These are phyloP conservation scores for Capsicum baccatum DNA, from an alignment of 257 asterid species.

Conservation along the genomic window DNA sequence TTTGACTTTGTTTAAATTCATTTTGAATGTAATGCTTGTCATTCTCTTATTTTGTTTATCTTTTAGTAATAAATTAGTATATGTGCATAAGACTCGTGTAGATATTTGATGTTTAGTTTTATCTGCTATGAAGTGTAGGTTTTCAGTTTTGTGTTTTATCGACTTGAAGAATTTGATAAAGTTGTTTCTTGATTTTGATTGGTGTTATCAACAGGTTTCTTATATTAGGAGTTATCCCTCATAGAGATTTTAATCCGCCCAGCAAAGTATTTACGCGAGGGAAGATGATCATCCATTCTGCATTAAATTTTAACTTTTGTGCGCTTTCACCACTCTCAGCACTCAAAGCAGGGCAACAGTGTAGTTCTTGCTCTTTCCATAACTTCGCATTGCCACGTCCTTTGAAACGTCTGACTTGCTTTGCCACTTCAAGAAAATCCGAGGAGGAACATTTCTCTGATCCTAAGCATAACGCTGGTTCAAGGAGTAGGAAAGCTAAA, in stretches of 20 bases:
- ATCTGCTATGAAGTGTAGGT: not conserved
- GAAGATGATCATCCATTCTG: slow-evolving; percentile 44
- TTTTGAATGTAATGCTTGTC: not conserved
- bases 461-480: slow-evolving; percentile 36
- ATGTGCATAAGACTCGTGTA: not conserved
- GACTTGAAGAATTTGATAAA: not conserved
- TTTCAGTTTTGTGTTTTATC: not conserved
- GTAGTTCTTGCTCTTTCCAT: slow-evolving; percentile 35
- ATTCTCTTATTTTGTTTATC: not conserved
- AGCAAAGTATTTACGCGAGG: not conserved
- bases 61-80: not conserved
- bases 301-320: slow-evolving; percentile 34
- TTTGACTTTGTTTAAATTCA: not conserved
- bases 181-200: not conserved
- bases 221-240: not conserved
- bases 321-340: slow-evolving; percentile 41
- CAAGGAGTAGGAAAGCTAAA: slow-evolving; percentile 41
- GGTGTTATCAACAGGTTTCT: slow-evolving; percentile 16
- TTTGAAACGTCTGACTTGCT: slow-evolving; percentile 43
- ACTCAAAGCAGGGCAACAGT: slow-evolving; percentile 26
- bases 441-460: slow-evolving; percentile 39
- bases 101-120: not conserved
- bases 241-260: not conserved
- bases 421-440: slow-evolving; percentile 46
- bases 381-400: slow-evolving; percentile 33